Base-by-base conservation (phyloP, 768 basidiomycete genomes). In the Coprinopsis cinerea region DNA sequence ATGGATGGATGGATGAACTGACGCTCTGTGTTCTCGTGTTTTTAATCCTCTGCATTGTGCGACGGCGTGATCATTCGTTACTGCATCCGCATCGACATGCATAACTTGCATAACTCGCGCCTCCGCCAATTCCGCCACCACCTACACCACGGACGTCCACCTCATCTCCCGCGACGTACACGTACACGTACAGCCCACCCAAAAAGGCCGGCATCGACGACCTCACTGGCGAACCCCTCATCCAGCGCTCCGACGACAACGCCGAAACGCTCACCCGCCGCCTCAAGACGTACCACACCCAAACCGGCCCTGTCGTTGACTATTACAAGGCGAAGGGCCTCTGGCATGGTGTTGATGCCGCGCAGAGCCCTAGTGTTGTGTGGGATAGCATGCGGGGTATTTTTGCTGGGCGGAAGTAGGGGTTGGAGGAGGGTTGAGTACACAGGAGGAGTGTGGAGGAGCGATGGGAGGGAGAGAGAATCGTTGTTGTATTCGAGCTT, bases 161-260 rank as follows among this genome's bases (percentile, higher is more conserved):
- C 39, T 53, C 37, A 46, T 54, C 55, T 53, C 55, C 52, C 22
- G 25, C 17, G 28, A 45, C 41, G 40, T 53, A 23, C 53, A 45
- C 7, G 43, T 49, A 35, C 36, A 14, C 44, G 30, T 57, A 53
- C 64, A 99, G 94, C 71, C 96, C 96, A 4, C 96, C 96, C 25
- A 98, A 97, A 78, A 97, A 96, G 70, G 60, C 83, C n/a, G 87
- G 91, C 76, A 76, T 77, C 17, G 96, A 99, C 69, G 96, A 99
- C 67, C 74, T 88, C 28, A 89, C 93, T 2, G 96, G 96, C 51
- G 95, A 99, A 69, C 90, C 92, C 30, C 81, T 99, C 57, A 85
- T 95, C 61, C 95, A 97, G 67, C 88, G 96, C 55, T 92, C 93
- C 7, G 96, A 99, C 67, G 96, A 99, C 72, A 99, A 97, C 57